A percentile compares a stretch with the other conserved stretches of the same genome.
These are phyloP conservation scores for Alternaria sp. DNA, from an alignment of 2,329 filamentous ascomycete species.

Conservation along the genomic window DNA sequence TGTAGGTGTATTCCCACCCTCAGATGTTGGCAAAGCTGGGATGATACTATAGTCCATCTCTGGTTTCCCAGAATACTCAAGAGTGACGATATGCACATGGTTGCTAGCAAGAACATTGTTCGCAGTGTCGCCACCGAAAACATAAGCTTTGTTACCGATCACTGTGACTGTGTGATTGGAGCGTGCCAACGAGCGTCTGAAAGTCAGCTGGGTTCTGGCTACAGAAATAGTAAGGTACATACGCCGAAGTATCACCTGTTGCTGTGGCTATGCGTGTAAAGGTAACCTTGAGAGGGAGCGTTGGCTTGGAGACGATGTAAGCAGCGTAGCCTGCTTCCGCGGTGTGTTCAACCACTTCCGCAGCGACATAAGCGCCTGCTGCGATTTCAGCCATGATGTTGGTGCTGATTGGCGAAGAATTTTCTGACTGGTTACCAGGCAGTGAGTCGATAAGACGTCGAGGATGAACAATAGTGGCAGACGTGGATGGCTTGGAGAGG, in stretches of 20 bases:
- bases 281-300: constrained; percentile 53
- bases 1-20: constrained; percentile 43
- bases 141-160: constrained; percentile 54
- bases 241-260: constrained; percentile 47
- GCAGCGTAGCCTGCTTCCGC: constrained; percentile 52
- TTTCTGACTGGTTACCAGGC: not conserved
- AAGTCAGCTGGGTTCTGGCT: constrained; percentile 7
- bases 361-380: constrained; percentile 47
- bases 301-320: constrained; percentile 54
- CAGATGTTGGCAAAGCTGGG: constrained; percentile 49
- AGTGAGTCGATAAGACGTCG: not conserved
- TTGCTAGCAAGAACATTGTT: constrained; percentile 51
- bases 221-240: not conserved
- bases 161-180: constrained; percentile 53
- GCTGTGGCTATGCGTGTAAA: constrained; percentile 53
- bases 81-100: constrained; percentile 54
- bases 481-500: not conserved
- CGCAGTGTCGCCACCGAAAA: constrained; percentile 54
- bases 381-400: constrained; percentile 52
- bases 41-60: constrained; percentile 54
- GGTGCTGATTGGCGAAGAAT: not conserved
- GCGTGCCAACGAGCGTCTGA: constrained; percentile 41
- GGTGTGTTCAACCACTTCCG: constrained; percentile 53
- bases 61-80: constrained; percentile 40
- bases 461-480: not conserved